These are phyloP conservation scores for Whalleya microplaca DNA, from an alignment of 2,329 filamentous ascomycete genomes.

Conservation along the genomic window DNA sequence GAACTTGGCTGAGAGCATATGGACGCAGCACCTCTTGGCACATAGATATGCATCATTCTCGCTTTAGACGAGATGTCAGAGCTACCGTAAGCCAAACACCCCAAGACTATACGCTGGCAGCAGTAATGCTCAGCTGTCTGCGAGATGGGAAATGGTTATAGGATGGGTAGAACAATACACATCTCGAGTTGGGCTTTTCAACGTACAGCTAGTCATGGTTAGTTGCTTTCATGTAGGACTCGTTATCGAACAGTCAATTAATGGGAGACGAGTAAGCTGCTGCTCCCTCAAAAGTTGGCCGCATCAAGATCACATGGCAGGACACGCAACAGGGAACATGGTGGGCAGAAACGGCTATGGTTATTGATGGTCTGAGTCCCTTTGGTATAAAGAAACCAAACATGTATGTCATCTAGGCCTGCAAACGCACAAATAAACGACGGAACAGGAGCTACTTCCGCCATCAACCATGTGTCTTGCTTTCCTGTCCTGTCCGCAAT, in stretches of 20 bases:
- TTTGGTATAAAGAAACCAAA: slow-evolving; percentile 1
- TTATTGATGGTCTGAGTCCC: neutral
- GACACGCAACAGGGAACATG: neutral
- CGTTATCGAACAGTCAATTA: neutral
- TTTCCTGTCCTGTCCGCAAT: slow-evolving; percentile 21
- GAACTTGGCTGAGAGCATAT: too few species aligned
- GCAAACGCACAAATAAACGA: slow-evolving; percentile 5
- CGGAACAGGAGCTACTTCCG: slow-evolving; percentile 7
- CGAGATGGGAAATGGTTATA: too few species aligned
- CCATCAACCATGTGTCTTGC: slow-evolving; percentile 11
- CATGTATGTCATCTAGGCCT: slow-evolving; percentile 17
- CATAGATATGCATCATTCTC: too few species aligned
- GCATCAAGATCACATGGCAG: neutral
- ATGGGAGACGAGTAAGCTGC: neutral
- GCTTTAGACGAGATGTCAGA: too few species aligned
- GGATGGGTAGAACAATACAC: too few species aligned
- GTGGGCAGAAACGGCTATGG: neutral
- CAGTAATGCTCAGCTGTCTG: too few species aligned
- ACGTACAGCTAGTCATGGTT: too few species aligned
- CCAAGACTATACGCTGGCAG: too few species aligned
- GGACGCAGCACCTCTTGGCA: too few species aligned
- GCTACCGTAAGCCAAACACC: too few species aligned
- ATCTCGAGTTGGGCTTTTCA: too few species aligned
- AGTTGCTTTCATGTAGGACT: too few species aligned
- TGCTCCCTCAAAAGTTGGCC: neutral